Conservation (phyloP, 306 rosid genomes). For the Cicer chorassanicum region DNA sequence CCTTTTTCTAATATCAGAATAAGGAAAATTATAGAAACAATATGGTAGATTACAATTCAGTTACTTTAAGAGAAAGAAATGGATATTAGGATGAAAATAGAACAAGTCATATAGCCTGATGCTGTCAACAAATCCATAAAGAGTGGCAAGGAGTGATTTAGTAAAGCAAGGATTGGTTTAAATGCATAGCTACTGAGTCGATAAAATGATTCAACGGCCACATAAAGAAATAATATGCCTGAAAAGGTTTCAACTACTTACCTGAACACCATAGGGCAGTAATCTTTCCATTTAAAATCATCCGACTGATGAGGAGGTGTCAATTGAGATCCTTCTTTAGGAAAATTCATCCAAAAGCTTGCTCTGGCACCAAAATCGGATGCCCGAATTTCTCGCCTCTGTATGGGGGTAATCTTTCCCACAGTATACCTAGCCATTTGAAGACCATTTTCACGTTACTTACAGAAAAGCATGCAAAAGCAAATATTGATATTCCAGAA, state of each 20-base stretch:
- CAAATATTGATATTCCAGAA: slow-evolving; percentile 15
- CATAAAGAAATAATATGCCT: slow-evolving; percentile 34
- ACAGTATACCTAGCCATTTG: slow-evolving; percentile 89
- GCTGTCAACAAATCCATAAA: slow-evolving; percentile 24
- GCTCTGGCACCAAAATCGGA: slow-evolving; percentile 97
- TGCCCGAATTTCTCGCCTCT: slow-evolving; percentile 87
- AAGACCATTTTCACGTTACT: slow-evolving; percentile 45
- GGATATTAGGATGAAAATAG: slow-evolving; percentile 15
- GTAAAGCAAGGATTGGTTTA: slow-evolving; percentile 24
- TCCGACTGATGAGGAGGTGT: slow-evolving; percentile 97
- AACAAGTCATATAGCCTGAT: slow-evolving; percentile 9
- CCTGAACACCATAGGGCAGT: slow-evolving; percentile 99
- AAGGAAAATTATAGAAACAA: slow-evolving; percentile 11
- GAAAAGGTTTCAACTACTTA: slow-evolving; percentile 46
- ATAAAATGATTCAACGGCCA: slow-evolving; percentile 35
- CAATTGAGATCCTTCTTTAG: slow-evolving; percentile 91
- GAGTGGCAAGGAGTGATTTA: slow-evolving; percentile 20
- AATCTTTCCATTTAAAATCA: slow-evolving; percentile 98
- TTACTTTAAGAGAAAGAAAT: slow-evolving; percentile 13
- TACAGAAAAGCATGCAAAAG: slow-evolving; percentile 42
- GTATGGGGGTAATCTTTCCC: slow-evolving; percentile 97
- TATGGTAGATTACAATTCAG: slow-evolving; percentile 23
- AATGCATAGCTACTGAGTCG: slow-evolving; percentile 36
- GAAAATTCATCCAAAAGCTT: slow-evolving; percentile 99
- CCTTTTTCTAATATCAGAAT: not conserved